Evolutionary conservation across 768 basidiomycete genomes (phyloP).

Genomic region (Sporobolomyces phaffii): DNA sequence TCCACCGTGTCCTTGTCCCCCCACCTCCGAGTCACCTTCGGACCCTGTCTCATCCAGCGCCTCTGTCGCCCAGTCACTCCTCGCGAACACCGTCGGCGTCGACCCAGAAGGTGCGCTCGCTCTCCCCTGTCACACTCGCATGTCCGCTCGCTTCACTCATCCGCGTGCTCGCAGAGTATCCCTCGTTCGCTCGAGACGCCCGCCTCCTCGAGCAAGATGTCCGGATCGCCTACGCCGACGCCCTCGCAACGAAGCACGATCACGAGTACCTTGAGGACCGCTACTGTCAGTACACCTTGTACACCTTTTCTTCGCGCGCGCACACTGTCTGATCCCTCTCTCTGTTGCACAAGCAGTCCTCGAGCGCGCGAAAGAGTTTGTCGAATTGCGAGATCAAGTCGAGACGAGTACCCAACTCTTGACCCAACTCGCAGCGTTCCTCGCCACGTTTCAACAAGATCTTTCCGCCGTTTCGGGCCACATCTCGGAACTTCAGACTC

Average conservation of each 20-base stretch:
- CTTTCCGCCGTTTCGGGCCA: conserved; percentile 91
- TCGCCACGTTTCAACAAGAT: conserved; percentile 92
- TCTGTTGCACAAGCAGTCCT: too few relatives aligned
- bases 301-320: too few relatives aligned
- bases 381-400: conserved; percentile 86
- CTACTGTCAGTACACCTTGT: conserved; percentile 25
- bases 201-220: conserved; percentile 15
- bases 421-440: conserved; percentile 79
- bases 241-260: neutral
- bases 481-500: conserved; percentile 84
- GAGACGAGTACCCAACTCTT: conserved; percentile 83
- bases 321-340: too few relatives aligned
- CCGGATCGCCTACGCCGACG: conserved; percentile 2
- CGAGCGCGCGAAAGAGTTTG: conserved; percentile 57
- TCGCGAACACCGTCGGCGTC: neutral
- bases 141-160: too few relatives aligned
- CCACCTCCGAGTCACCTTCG: neutral
- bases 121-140: too few relatives aligned
- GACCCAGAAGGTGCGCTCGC: conserved; percentile 22
- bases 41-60: neutral
- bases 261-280: conserved; percentile 14
- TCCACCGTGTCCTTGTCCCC: neutral
- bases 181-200: neutral
- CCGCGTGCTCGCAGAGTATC: conserved; percentile 29
- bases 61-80: neutral